Conservation (phyloP, 2,329 filamentous ascomycete species). For the Colletotrichum camelliae region DNA sequence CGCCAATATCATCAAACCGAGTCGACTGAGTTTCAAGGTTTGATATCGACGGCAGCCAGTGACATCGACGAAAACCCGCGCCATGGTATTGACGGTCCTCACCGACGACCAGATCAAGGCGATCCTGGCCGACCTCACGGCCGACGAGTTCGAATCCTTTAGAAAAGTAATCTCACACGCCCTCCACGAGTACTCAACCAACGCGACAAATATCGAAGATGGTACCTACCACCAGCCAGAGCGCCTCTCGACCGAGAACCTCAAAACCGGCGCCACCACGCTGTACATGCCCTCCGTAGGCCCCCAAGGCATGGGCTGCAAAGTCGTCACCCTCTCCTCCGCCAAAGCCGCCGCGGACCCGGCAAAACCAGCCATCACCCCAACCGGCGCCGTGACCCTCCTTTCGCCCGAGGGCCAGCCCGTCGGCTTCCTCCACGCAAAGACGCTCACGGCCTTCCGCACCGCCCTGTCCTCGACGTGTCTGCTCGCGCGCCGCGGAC, state of each 20-base stretch:
- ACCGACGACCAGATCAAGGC: slow-evolving; percentile 60
- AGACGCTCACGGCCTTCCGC: slow-evolving; percentile 79
- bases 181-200: slow-evolving; percentile 67
- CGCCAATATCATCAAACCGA: background rate
- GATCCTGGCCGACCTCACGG: slow-evolving; percentile 58
- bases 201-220: slow-evolving; percentile 47
- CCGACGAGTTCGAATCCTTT: slow-evolving; percentile 58
- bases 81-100: slow-evolving; percentile 64
- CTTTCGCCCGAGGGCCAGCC: slow-evolving; percentile 68
- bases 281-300: slow-evolving; percentile 78
- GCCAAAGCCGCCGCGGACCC: slow-evolving; percentile 32
- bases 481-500: slow-evolving; percentile 67
- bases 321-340: slow-evolving; percentile 70
- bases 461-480: slow-evolving; percentile 76
- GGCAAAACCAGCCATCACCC: slow-evolving; percentile 42
- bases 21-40: slow-evolving; percentile 21
- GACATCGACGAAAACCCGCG: background rate
- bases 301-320: slow-evolving; percentile 69
- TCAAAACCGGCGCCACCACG: slow-evolving; percentile 60
- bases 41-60: background rate
- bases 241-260: slow-evolving; percentile 53
- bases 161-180: slow-evolving; percentile 53
- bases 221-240: slow-evolving; percentile 61
- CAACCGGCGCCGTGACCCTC: slow-evolving; percentile 73
- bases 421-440: slow-evolving; percentile 73